phyloP scores from a whole-genome alignment of 345 rosid genomes.

The Excoecaria cochinchinensis region DNA sequence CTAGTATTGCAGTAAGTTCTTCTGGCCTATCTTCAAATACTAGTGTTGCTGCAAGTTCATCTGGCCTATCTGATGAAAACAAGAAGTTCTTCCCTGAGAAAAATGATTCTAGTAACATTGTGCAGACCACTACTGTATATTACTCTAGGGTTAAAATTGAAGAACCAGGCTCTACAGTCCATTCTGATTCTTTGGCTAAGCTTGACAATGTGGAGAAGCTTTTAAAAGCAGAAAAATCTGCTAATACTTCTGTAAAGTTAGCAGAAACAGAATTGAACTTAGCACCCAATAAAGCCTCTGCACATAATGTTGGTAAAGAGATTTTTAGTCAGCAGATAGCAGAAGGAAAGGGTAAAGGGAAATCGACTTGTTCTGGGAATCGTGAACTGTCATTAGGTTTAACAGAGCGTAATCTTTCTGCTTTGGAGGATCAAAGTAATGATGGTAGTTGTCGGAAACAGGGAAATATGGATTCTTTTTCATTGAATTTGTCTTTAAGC shows the following conservation, averaged over 20 bases:
- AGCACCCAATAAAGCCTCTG: constrained; percentile 23
- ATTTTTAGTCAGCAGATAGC: constrained; percentile 21
- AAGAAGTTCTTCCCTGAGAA: constrained; percentile 13
- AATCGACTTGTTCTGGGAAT: constrained; percentile 27
- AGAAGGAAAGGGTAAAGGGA: constrained; percentile 26
- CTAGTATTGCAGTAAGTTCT: too few relatives aligned
- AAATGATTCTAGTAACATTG: constrained; percentile 5
- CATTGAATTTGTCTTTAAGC: constrained; percentile 54
- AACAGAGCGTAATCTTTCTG: constrained; percentile 17
- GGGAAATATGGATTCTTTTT: constrained; percentile 31
- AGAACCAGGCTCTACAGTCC: constrained; percentile 25
- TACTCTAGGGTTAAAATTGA: constrained; percentile 34
- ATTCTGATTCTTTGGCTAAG: constrained; percentile 31
- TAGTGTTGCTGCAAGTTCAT: constrained; percentile 21
- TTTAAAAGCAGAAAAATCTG: constrained; percentile 25
- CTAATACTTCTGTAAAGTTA: constrained; percentile 1
- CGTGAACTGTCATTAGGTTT: constrained; percentile 38
- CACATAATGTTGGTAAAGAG: constrained; percentile 24
- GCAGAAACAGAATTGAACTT: constrained; percentile 35
- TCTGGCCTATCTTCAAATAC: constrained; percentile 23
- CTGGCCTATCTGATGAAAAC: constrained; percentile 26
- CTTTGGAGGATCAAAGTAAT: constrained; percentile 24
- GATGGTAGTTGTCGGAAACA: constrained; percentile 26
- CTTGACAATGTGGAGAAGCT: constrained; percentile 25
- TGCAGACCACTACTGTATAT: constrained; percentile 9